A percentile compares a stretch with the other conserved stretches of the same genome.
phyloP scores from a whole-genome alignment of 768 basidiomycete species.

The Boletales sp. region DNA sequence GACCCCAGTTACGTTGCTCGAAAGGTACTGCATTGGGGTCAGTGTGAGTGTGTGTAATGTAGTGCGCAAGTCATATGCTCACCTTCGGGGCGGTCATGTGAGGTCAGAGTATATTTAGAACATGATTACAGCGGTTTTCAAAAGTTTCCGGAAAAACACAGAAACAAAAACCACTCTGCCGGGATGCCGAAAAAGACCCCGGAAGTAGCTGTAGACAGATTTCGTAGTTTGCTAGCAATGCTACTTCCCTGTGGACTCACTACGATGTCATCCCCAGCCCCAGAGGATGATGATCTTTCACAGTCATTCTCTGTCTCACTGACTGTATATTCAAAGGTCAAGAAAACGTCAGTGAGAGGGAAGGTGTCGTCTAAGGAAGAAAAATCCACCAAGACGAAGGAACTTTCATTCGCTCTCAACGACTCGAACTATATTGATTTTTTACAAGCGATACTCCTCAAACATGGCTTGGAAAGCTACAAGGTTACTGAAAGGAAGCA shows the following conservation, averaged over 20 bases:
- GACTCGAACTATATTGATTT: not conserved
- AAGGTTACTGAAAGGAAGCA: not conserved
- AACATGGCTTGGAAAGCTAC: not conserved
- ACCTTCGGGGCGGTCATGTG: no score
- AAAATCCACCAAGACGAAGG: not conserved
- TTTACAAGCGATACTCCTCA: not conserved
- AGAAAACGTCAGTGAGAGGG: not conserved
- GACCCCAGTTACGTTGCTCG: conserved; percentile 27
- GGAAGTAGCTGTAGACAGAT: no score
- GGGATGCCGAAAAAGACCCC: no score
- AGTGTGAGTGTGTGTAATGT: conserved; percentile 9
- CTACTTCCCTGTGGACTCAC: no score
- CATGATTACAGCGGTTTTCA: no score
- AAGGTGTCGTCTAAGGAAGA: conserved; percentile 2
- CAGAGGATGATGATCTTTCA: no score
- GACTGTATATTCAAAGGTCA: conserved; percentile 4
- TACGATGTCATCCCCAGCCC: no score
- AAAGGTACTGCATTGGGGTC: conserved; percentile 22
- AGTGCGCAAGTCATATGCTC: conserved; percentile 10
- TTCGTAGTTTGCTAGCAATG: no score
- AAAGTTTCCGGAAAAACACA: no score
- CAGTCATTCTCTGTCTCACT: not conserved
- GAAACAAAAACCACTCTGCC: no score
- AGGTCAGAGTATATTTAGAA: no score
- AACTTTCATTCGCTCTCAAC: not conserved